Base-by-base conservation (phyloP, 306 rosid genomes). In the Glycine tomentella region DNA sequence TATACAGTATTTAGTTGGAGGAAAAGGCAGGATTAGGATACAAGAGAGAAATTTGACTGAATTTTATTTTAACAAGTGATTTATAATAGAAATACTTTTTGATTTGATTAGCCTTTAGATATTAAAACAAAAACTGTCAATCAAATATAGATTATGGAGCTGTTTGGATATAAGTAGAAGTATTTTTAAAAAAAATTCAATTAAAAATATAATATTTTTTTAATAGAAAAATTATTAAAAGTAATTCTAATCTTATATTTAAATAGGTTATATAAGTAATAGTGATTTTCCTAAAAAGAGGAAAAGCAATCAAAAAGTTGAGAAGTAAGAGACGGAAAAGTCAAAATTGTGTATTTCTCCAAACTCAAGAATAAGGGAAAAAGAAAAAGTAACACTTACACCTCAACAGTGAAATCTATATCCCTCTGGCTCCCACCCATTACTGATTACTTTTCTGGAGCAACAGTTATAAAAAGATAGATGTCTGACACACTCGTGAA, bases 401-500 rank as follows among this genome's bases (percentile, higher is more conserved):
- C 20, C 20, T 20, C 20, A 33, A 16, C 12, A 13, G 83, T 76
- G 75, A 79, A 83, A 79, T 69, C 48, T 2, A 67, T 48, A 67
- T 81, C 62, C 58, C 25, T 79, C 59, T 80, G 84, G 80, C 84
- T 69, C 68, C 85, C 67, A 70, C 68, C 85, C 50, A 59, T 59
- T 75, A 78, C 86, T 20, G 20, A 20, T 59, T 75, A 78, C 86
- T 89, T 80, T 46, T 87, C 66, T 89, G 92, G 93, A 88, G 97
- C 88, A 83, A 90, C 88, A 95, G 20, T 20, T 0, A 20, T 20
- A 20, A 20, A 20, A 75, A 49, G 6, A 44, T 42, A 44, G 1
- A 16, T 42, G 34, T 80, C 94, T 82, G 87, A 92, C 90, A n/a
- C n/a, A n/a, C n/a, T n/a, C 91, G 87, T 86, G 92, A 86, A 76